A percentile compares a stretch with the other conserved stretches of the same genome.
Evolutionary conservation across 2,329 filamentous ascomycete species (phyloP).

Genomic region (Thermothelomyces thermophilus): DNA sequence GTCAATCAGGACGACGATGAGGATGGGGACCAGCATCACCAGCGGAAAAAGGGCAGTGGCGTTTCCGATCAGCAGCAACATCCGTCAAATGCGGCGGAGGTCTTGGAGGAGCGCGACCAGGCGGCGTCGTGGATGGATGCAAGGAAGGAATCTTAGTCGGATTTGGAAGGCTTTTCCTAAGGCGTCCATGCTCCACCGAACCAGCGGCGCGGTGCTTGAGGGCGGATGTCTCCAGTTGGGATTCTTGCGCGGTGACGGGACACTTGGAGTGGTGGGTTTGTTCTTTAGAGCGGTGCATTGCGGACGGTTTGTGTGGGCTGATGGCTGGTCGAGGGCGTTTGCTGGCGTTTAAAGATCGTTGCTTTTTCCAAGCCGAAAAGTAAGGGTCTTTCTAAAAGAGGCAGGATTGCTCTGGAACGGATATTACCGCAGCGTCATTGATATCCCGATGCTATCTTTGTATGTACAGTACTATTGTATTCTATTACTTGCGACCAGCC

Average conservation of each 20-base stretch:
- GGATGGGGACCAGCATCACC: constrained; percentile 24
- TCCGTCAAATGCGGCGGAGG: constrained; percentile 8
- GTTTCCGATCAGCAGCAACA: constrained; percentile 8
- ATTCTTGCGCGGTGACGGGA: neutral
- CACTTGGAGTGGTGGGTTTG: neutral
- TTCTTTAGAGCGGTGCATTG: constrained; percentile 7
- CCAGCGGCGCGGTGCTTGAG: neutral
- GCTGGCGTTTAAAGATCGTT: neutral
- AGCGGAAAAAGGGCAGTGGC: constrained; percentile 27
- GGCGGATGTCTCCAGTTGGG: neutral
- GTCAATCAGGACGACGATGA: constrained; percentile 48
- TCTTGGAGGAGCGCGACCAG: constrained; percentile 18
- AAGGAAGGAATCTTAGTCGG: constrained; percentile 13
- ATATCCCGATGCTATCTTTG: too few relatives aligned
- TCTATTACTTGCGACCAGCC: too few relatives aligned
- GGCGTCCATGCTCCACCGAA: neutral
- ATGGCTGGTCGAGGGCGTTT: neutral
- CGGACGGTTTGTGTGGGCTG: neutral
- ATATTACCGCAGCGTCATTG: too few relatives aligned
- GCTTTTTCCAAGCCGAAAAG: neutral
- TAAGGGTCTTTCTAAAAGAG: too few relatives aligned
- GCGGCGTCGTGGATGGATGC: constrained; percentile 20
- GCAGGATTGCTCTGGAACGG: too few relatives aligned
- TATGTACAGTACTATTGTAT: too few relatives aligned
- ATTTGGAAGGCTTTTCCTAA: neutral